A percentile compares a stretch with the other conserved stretches of the same genome.
Conservation (phyloP, 2,329 filamentous ascomycete genomes). For the Colletotrichum australisinense region DNA sequence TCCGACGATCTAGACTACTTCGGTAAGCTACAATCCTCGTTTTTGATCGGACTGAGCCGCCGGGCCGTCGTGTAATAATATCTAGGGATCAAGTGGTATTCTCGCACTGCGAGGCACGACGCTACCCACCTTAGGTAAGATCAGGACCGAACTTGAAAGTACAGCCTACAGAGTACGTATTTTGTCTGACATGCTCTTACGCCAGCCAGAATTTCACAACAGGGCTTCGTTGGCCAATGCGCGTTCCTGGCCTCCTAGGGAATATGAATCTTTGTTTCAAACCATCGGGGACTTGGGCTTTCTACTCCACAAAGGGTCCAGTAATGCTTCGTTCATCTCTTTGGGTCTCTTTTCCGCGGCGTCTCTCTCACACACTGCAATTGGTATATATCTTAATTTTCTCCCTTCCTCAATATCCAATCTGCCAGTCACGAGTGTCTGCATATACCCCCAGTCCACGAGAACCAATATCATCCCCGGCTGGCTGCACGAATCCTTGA, state of each 20-base stretch:
- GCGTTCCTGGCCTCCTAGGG: background rate
- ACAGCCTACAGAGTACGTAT: background rate
- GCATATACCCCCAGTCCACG: background rate
- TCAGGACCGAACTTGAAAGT: background rate
- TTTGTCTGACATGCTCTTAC: background rate
- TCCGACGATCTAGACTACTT: background rate
- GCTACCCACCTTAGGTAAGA: background rate
- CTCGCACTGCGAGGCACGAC: background rate
- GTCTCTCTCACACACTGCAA: background rate
- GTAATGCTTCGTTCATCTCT: slow-evolving; percentile 27
- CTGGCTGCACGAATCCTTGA: background rate
- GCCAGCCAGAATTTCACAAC: background rate
- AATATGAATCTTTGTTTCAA: slow-evolving; percentile 31
- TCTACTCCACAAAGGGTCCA: slow-evolving; percentile 23
- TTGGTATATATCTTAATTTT: background rate
- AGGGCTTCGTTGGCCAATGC: slow-evolving; percentile 1
- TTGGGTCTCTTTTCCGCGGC: background rate
- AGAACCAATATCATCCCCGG: background rate
- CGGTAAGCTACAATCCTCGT: background rate
- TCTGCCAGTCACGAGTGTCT: background rate
- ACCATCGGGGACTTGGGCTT: slow-evolving; percentile 16
- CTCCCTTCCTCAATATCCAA: slow-evolving; percentile 15
- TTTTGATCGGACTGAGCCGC: background rate
- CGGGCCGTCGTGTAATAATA: background rate
- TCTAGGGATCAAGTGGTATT: background rate